phyloP scores from a whole-genome alignment of 2,329 filamentous ascomycete genomes.

The Colletotrichum acutatum region DNA sequence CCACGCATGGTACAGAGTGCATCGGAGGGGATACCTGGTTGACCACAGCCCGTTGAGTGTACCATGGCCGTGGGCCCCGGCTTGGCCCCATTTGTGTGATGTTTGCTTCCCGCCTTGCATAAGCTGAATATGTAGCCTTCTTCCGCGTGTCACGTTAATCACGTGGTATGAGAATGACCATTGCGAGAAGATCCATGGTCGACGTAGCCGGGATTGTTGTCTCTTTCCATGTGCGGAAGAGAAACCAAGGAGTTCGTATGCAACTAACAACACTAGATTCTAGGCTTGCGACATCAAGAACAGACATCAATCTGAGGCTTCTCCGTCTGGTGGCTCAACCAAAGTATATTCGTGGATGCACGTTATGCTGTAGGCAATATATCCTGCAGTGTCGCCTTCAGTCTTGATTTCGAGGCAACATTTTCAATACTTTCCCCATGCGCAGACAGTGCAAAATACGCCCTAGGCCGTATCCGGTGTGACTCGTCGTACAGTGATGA shows the following conservation, averaged over 20 bases:
- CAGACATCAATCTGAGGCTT: background rate
- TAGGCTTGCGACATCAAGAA: background rate
- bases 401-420: background rate
- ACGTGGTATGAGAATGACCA: constrained; percentile 13
- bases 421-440: background rate
- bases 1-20: background rate
- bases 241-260: background rate
- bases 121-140: constrained; percentile 26
- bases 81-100: constrained; percentile 20
- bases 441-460: background rate
- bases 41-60: constrained; percentile 9
- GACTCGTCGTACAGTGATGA: background rate
- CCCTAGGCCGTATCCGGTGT: background rate
- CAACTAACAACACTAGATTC: background rate
- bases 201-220: background rate
- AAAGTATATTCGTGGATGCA: background rate
- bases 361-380: background rate
- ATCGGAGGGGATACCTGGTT: constrained; percentile 8
- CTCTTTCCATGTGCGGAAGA: background rate
- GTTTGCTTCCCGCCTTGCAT: constrained; percentile 31
- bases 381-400: background rate
- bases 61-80: constrained; percentile 17
- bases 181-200: background rate
- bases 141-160: constrained; percentile 30
- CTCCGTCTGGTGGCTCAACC: background rate